Evolutionary conservation across 495 filamentous ascomycete genomes (phyloP), one percentile per base, ranked within the genome.

Genomic region (Talaromyces adpressus): DNA sequence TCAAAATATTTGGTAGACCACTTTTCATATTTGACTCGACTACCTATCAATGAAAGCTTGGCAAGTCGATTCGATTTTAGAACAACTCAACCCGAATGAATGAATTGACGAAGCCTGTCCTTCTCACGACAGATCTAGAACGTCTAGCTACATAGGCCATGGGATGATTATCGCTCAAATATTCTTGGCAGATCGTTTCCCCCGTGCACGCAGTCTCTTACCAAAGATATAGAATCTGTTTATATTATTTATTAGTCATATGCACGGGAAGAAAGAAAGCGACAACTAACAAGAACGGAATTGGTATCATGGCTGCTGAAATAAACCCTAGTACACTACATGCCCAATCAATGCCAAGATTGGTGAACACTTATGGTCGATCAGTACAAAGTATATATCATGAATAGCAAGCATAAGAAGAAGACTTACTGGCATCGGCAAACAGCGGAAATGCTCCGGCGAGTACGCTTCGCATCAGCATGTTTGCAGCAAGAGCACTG

Each of bases 381-480:
- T 54, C 22, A 54, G 58, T 27, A 65, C 39, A 12, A 54, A 2
- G 27, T 27, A 18, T 12, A 29, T 27, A 5, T 16, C 51, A 9
- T 2, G 12, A 22, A 54, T 25, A 54, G 1, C 27, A 2, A 41
- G n/a, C 54, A 51, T 29, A 29, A 30, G 5, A 57, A 34, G 58
- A 6, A 61, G 18, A 74, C 79, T 71, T 66, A 85, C 83, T 84
- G 61, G 81, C 78, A 20, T 83, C 66, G 3, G 83, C 82, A 65
- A 88, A 87, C 0, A 91, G 77, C 5, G 89, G 89, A 68, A 90
- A 91, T 4, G 77, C 84, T 23, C 84, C 84, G 2, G 82, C 87
- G 23, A 89, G 65, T 0, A 73, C 68, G 65, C 91, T 91, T 36
- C 89, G 78, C 6, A 85, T 74, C 30, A 91, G 70, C 8, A 85